Percentiles rank a stretch among this genome's conserved stretches.
Evolutionary conservation across 2,329 filamentous ascomycete genomes (phyloP).

Genomic region (Xenosphaeropsis pyriputrescens): DNA sequence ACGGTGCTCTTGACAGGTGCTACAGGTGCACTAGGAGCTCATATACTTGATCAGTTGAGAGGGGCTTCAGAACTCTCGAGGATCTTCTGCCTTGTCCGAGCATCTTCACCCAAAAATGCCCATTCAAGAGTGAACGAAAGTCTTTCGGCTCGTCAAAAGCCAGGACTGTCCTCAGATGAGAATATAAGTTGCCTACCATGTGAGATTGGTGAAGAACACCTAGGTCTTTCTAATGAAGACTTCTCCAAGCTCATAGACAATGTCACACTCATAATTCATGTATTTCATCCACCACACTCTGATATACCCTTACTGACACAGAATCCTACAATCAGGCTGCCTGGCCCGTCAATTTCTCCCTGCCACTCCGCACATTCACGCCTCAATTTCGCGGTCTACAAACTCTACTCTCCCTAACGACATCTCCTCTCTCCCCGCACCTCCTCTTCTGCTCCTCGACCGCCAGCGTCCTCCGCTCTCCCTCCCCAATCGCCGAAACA

Average conservation of each 20-base stretch:
- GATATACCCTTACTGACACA: neutral
- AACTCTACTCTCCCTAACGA: slow-evolving; percentile 11
- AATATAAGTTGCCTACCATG: slow-evolving; percentile 32
- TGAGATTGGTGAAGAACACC: slow-evolving; percentile 26
- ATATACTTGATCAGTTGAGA: slow-evolving; percentile 29
- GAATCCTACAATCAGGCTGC: slow-evolving; percentile 20
- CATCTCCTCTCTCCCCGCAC: no score
- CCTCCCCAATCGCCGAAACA: slow-evolving; percentile 23
- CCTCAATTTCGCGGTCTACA: slow-evolving; percentile 30
- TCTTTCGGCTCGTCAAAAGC: slow-evolving; percentile 19
- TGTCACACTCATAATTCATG: slow-evolving; percentile 39
- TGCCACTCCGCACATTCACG: slow-evolving; percentile 38
- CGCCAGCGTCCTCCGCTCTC: slow-evolving; percentile 23
- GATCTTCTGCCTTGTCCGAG: slow-evolving; percentile 43
- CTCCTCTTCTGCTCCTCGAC: slow-evolving; percentile 34
- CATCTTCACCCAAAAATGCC: slow-evolving; percentile 24
- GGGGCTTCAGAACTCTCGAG: slow-evolving; percentile 21
- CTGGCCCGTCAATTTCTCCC: slow-evolving; percentile 51
- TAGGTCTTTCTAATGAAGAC: slow-evolving; percentile 28
- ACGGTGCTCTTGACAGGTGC: slow-evolving; percentile 28
- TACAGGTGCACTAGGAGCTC: slow-evolving; percentile 33
- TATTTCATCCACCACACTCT: slow-evolving; percentile 11
- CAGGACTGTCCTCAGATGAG: slow-evolving; percentile 13
- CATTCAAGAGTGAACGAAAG: slow-evolving; percentile 24
- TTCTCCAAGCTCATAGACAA: slow-evolving; percentile 26